phyloP scores from a whole-genome alignment of 805 yeast species.

The Tetrapisispora arboricola region DNA sequence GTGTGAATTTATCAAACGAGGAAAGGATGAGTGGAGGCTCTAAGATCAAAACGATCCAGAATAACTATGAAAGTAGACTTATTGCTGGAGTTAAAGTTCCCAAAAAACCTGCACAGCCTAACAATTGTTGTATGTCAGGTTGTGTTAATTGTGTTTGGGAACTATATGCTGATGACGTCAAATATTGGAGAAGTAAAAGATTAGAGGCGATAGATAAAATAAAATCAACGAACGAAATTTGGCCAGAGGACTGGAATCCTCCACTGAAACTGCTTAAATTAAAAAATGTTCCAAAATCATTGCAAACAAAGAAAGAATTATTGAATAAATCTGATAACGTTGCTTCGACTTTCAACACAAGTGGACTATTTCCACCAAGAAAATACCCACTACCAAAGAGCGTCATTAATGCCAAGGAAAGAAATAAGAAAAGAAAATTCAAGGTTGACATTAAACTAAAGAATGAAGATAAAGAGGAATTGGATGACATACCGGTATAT shows the following conservation, averaged over 20 bases:
- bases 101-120: constrained; percentile 79
- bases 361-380: constrained; percentile 28
- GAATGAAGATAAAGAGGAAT: constrained; percentile 29
- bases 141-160: constrained; percentile 98
- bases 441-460: constrained; percentile 4
- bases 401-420: constrained; percentile 25
- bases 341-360: constrained; percentile 4
- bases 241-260: constrained; percentile 62
- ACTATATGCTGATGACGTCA: constrained; percentile 73
- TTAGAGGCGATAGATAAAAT: constrained; percentile 46
- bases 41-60: constrained; percentile 50
- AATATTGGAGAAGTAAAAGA: constrained; percentile 64
- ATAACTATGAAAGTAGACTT: constrained; percentile 26
- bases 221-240: constrained; percentile 34
- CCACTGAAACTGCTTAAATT: constrained; percentile 35
- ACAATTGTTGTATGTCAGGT: constrained; percentile 96
- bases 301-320: constrained; percentile 4
- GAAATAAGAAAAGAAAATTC: constrained; percentile 7
- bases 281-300: constrained; percentile 33
- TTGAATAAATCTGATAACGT: constrained; percentile 2
- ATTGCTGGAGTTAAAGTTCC: constrained; percentile 70
- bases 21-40: constrained; percentile 41
- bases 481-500: constrained; percentile 60
- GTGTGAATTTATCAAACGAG: constrained; percentile 30
- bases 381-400: constrained; percentile 24